These are phyloP conservation scores for Botrytis hyacinthi DNA, from an alignment of 2,329 filamentous ascomycete species.

Conservation along the genomic window DNA sequence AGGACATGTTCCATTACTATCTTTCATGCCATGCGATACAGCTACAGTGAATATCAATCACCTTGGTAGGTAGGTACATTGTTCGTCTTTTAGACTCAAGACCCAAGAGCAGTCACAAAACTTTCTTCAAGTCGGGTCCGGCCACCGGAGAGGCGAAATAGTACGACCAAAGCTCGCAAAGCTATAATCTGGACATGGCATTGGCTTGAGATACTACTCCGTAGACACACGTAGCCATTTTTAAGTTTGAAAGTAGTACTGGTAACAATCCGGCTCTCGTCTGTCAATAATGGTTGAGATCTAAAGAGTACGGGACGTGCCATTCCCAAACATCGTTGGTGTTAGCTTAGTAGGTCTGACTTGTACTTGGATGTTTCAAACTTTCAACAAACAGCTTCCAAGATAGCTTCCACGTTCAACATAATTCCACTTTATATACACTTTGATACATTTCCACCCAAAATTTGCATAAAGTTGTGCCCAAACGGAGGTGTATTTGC, in stretches of 20 bases:
- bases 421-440: not conserved
- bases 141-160: not conserved
- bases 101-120: not conserved
- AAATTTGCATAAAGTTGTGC: not conserved
- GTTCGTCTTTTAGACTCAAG: not conserved
- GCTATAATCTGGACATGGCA: not conserved
- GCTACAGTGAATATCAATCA: not conserved
- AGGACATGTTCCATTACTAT: not conserved
- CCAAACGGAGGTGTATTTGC: not conserved
- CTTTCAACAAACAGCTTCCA: slow-evolving; percentile 1
- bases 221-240: not conserved
- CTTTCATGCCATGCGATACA: no score
- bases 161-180: not conserved
- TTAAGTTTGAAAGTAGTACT: not conserved
- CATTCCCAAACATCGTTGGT: not conserved
- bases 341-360: not conserved
- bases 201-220: not conserved
- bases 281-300: not conserved
- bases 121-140: slow-evolving; percentile 5
- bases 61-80: not conserved
- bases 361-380: slow-evolving; percentile 4
- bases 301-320: not conserved
- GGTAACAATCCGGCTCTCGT: not conserved
- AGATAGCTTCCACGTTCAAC: not conserved
- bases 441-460: not conserved